Base-by-base conservation (phyloP, 1,284 basidiomycete species). In the Boletellus dicymbophilus region DNA sequence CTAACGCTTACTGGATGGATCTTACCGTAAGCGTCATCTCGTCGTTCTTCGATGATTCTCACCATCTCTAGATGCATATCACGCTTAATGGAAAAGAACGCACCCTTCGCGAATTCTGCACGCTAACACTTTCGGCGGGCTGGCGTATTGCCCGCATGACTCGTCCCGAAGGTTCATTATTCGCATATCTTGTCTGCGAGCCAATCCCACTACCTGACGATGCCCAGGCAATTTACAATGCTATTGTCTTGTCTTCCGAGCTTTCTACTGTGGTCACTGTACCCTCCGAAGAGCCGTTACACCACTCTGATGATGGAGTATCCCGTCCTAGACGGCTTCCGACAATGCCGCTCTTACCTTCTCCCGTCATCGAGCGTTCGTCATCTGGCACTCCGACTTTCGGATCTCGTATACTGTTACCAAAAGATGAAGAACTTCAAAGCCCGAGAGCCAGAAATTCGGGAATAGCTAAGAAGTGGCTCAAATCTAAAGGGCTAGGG, bases 1-100 rank as follows among this genome's bases (percentile, higher is more conserved):
- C 84, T 8, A 83, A 81, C 57, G 84, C 78, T 8, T 89, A 86
- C 62, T 87, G 80, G 79, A 78, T 88, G 75, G 87, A 89, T 59
- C 63, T 89, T 57, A 81, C 83, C 31, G 86, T 87, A 58, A 48
- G 77, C 21, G n/a, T 2, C 13, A 12, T 27, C 15, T 28, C 37
- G 4, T 2, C 4, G 1, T 36, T 20, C 9, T n/a, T 27, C 46
- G 12, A n/a, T 4, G 15, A 20, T 38, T 44, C 44, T 47, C 45
- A 62, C 15, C 13, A 22, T 28, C 37, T 26, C 44, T 47, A 88
- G 86, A 89, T 89, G 87, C 82, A 85, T 62, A 76, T 75, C 7
- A 78, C 76, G 48, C 85, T 88, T 67, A 88, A 88, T 52, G 75
- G 81, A 5, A 83, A 86, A 56, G 87, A 89, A 56, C 76, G 87